Conservation (phyloP, 305 asterid genomes). For the Caryopteris hybrid region DNA sequence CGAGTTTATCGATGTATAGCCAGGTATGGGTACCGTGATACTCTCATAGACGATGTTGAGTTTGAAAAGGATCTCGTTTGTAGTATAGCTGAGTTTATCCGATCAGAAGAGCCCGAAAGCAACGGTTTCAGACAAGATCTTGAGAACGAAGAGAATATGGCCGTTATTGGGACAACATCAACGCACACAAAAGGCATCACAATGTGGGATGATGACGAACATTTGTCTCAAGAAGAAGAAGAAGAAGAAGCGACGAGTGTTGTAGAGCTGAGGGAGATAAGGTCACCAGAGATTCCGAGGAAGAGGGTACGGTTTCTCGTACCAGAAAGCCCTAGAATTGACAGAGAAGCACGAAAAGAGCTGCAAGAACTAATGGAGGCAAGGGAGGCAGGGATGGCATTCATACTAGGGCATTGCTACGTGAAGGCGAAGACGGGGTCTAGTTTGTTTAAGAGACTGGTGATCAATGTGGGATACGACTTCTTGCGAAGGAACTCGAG, state of each 20-base stretch:
- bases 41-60: constrained; percentile 64
- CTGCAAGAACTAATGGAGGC: constrained; percentile 73
- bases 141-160: constrained; percentile 49
- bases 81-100: constrained; percentile 72
- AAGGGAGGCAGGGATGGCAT: constrained; percentile 85
- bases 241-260: constrained; percentile 28
- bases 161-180: constrained; percentile 68
- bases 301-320: constrained; percentile 66
- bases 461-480: constrained; percentile 61
- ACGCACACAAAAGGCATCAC: constrained; percentile 23
- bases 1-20: constrained; percentile 77
- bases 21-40: constrained; percentile 75
- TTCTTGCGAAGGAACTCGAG: constrained; percentile 79
- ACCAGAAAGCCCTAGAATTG: constrained; percentile 58
- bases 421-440: constrained; percentile 81
- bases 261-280: constrained; percentile 32
- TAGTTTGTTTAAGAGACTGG: constrained; percentile 57
- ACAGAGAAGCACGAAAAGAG: constrained; percentile 38
- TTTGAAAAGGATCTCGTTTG: constrained; percentile 79
- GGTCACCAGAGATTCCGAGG: constrained; percentile 36
- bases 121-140: constrained; percentile 17
- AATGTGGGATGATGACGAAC: constrained; percentile 37
- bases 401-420: constrained; percentile 71
- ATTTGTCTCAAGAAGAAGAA: not conserved
- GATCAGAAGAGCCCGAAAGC: constrained; percentile 42